These are phyloP conservation scores for Cyclanthera cordifolia DNA, from an alignment of 306 rosid species.

Conservation along the genomic window DNA sequence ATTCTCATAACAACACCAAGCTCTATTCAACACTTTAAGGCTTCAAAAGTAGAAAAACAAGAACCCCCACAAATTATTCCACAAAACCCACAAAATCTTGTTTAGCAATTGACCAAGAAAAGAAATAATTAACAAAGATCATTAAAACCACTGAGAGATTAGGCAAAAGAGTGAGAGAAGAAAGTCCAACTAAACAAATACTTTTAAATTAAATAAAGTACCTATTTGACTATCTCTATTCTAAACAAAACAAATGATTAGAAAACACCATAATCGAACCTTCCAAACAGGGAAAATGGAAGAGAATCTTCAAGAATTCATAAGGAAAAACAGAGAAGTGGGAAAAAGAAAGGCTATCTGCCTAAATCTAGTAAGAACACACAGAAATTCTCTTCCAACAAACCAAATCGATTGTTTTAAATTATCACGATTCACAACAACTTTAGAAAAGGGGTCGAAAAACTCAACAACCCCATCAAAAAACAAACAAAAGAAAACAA, in stretches of 20 bases:
- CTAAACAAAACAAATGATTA: constrained; percentile 7
- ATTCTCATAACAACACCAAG: not conserved
- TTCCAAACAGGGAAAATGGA: not conserved
- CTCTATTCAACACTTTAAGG: not conserved
- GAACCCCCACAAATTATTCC: not conserved
- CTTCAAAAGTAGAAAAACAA: not conserved
- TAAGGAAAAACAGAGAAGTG: not conserved
- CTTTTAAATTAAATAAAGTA: not conserved
- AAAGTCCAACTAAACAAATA: constrained; percentile 10
- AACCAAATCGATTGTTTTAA: constrained; percentile 1
- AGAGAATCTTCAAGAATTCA: not conserved
- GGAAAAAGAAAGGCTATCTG: not conserved
- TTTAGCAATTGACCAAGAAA: not conserved
- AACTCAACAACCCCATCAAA: not conserved
- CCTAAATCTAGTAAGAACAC: not conserved
- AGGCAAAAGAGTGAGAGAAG: not conserved
- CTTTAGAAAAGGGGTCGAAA: constrained; percentile 2
- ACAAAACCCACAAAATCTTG: not conserved
- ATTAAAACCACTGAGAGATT: not conserved
- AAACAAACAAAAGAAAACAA: constrained; percentile 5
- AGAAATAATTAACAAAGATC: constrained; percentile 10
- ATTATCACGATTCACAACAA: not conserved
- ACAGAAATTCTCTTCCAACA: not conserved
- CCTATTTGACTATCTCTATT: not conserved
- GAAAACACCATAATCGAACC: not conserved